Evolutionary conservation across 805 yeast genomes (phyloP).

Genomic region (Myxozyma sirexii): DNA sequence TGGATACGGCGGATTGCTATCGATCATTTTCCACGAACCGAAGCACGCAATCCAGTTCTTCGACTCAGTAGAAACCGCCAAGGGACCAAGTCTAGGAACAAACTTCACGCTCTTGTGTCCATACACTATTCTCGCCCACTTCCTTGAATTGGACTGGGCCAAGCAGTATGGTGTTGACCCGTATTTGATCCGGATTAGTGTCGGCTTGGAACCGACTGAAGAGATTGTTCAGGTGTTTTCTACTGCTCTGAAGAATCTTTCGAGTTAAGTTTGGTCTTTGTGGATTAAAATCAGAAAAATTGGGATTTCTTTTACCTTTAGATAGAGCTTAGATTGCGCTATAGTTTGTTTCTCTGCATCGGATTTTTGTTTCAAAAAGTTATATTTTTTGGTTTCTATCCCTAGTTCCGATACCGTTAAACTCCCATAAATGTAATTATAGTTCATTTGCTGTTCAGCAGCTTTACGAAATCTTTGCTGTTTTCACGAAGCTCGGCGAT

Average conservation of each 20-base stretch:
- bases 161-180: constrained; percentile 77
- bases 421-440: background rate
- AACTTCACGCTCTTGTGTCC: constrained; percentile 86
- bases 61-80: constrained; percentile 63
- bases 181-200: constrained; percentile 70
- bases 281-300: background rate
- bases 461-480: background rate
- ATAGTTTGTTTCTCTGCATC: background rate
- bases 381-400: too few species aligned
- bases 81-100: constrained; percentile 87
- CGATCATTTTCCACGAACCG: constrained; percentile 64
- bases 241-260: constrained; percentile 5
- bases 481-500: constrained; percentile 9
- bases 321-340: background rate
- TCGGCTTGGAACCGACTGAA: constrained; percentile 73
- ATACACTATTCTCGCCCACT: constrained; percentile 79
- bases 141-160: constrained; percentile 72
- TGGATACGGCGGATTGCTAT: constrained; percentile 83
- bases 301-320: background rate
- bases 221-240: constrained; percentile 52
- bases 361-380: too few species aligned
- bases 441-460: background rate
- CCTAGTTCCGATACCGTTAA: background rate
- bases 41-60: constrained; percentile 67
- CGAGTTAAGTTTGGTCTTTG: background rate